Evolutionary conservation across 164 flowering plant genomes (phyloP), one percentile per base, ranked within the genome.

Genomic region (Umbilicus rupestris): DNA sequence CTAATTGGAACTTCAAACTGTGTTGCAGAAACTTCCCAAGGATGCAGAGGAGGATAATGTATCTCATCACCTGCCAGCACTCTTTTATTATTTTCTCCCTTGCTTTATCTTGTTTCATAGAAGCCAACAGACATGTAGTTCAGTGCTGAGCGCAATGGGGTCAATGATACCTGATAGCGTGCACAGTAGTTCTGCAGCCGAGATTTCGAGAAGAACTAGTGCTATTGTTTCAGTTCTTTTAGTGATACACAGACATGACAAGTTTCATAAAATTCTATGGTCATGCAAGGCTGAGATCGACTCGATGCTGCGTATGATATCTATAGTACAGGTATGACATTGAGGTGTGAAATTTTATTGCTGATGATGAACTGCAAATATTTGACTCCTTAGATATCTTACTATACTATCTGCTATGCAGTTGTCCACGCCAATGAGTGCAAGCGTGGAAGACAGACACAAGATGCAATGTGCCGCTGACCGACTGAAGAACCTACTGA

Each of bases 131-230:
- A 82, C 85, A 70, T 50, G 82, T 50, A 74, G 64, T 31, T 78
- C 74, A 37, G 81, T 85, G 17, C 67, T 87, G 75, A 73, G 78
- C 30, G 44, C 52, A 72, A 74, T 90, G 84, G 84, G 71, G 24
- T 80, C 85, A 20, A 64, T 77, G 55, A 64, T 85, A 24, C 41
- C 44, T 65, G 78, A 70, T 55, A 17, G 19, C 29, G 33, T 7
- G 28, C 33, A 60, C 31, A 50, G 57, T 35, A 62, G 35, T 24
- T 24, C 60, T 28, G 33, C 73, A 7, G 47, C 22, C 42, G 76
- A 77, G 68, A 63, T 39, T 62, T 71, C 79, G 30, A 73, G 69
- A 60, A 73, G 66, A 65, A 69, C 85, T 50, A 64, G 50, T 62
- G 83, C 84, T 17, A 69, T 80, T 66, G 78, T 75, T 69, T 78